Conservation (phyloP, 2,329 filamentous ascomycete species). For the Alternaria rosae region DNA sequence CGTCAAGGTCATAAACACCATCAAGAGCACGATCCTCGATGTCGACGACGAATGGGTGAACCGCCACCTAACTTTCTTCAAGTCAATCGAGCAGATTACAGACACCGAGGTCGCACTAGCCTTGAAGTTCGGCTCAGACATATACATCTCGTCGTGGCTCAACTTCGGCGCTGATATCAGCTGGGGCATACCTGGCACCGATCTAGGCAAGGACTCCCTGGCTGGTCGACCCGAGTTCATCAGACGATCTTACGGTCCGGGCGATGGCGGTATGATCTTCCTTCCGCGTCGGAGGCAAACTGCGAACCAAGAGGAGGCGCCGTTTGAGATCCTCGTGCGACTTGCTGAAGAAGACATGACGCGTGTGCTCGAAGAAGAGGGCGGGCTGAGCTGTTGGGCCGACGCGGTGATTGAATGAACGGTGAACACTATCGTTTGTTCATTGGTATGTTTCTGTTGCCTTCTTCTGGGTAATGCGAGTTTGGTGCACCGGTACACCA, state of each 20-base stretch:
- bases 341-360: conserved; percentile 46
- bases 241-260: conserved; percentile 37
- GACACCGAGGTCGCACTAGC: conserved; percentile 42
- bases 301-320: conserved; percentile 35
- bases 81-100: conserved; percentile 35
- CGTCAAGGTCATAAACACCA: conserved; percentile 33
- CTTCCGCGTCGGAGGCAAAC: conserved; percentile 38
- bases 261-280: conserved; percentile 47
- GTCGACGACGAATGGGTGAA: conserved; percentile 44
- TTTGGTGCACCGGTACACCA: conserved; percentile 22
- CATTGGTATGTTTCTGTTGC: conserved; percentile 7
- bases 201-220: conserved; percentile 28
- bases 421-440: not conserved
- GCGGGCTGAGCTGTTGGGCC: conserved; percentile 39
- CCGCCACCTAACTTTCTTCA: conserved; percentile 42
- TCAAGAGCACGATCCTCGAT: conserved; percentile 36
- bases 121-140: conserved; percentile 40
- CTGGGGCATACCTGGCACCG: conserved; percentile 47
- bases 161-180: conserved; percentile 43
- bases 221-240: conserved; percentile 45
- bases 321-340: conserved; percentile 46
- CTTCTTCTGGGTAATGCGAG: conserved; percentile 11
- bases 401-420: conserved; percentile 35
- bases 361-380: conserved; percentile 36
- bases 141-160: conserved; percentile 48